phyloP scores from a whole-genome alignment of 805 yeast species.

The Kodamaea sagamina region DNA sequence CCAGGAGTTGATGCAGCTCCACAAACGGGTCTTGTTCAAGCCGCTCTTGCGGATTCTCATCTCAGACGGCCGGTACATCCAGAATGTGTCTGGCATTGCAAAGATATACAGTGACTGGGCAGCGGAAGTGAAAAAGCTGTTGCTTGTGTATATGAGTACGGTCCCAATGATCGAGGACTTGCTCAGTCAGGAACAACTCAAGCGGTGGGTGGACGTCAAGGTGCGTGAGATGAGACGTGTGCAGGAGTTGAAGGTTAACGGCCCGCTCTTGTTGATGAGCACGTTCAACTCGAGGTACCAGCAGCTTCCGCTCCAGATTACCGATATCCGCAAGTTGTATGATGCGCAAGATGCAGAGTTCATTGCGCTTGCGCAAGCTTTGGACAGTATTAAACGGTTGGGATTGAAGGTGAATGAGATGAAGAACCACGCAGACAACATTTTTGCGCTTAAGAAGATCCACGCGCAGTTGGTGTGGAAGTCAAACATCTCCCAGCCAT shows the following conservation, averaged over 20 bases:
- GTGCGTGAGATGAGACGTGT: slow-evolving; percentile 53
- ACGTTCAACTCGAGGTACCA: slow-evolving; percentile 47
- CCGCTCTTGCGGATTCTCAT: slow-evolving; percentile 60
- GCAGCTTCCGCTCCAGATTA: slow-evolving; percentile 61
- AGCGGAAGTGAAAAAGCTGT: slow-evolving; percentile 52
- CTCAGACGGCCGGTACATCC: slow-evolving; percentile 66
- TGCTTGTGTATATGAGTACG: slow-evolving; percentile 59
- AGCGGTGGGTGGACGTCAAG: slow-evolving; percentile 59
- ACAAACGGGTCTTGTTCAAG: slow-evolving; percentile 52
- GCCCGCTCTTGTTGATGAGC: slow-evolving; percentile 40
- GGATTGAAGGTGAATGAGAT: slow-evolving; percentile 61
- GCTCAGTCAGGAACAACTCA: slow-evolving; percentile 51
- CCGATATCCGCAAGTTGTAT: slow-evolving; percentile 52
- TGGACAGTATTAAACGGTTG: slow-evolving; percentile 54
- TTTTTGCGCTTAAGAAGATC: slow-evolving; percentile 54
- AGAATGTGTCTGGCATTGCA: slow-evolving; percentile 51
- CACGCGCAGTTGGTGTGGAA: slow-evolving; percentile 58
- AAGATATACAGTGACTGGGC: slow-evolving; percentile 69
- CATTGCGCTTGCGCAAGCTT: slow-evolving; percentile 51
- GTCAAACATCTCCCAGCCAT: slow-evolving; percentile 39
- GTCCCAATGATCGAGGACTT: slow-evolving; percentile 63
- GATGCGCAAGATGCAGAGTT: slow-evolving; percentile 52
- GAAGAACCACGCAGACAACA: slow-evolving; percentile 61
- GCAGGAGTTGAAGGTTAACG: slow-evolving; percentile 43
- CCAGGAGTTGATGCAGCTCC: slow-evolving; percentile 54